Base-by-base conservation (phyloP, 2,329 filamentous ascomycete species). In the Ploettnerulaceae sp. region DNA sequence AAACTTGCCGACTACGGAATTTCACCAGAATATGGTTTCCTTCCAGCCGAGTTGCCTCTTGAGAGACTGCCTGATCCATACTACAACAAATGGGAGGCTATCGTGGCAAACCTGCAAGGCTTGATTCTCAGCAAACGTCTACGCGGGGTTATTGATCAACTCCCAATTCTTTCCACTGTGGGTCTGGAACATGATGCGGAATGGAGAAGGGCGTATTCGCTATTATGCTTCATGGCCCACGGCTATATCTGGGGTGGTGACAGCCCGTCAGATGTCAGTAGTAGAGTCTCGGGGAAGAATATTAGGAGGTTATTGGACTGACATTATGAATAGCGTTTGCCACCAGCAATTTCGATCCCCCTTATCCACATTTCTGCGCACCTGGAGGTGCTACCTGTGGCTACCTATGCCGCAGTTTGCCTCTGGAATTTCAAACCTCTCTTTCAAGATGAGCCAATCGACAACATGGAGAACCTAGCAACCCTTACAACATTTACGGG, bases 391-490 rank as follows among this genome's bases (percentile, higher is more conserved):
- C 90, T 88, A 5, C 87, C 90, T 1, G 91, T 98, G 21, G 93
- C 91, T 37, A 96, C 91, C 14, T 98, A 96, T 64, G 89, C 93
- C 5, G 88, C 85, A 6, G 74, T 96, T 3, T 91, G 88, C 56
- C 75, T 98, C 20, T 98, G 93, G 93, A 98, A 98, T 69, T 97
- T 89, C 74, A 91, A 90, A 67, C 88, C 90, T 0, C 77, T 97
- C 45, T 96, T 97, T 63, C 70, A 81, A 49, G 80, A 88, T 52
- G 90, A 96, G 66, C 77, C 79, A 26, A 80, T 93, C 47, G 88
- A 94, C 61, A 81, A 81, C 54, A 75, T 97, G 35, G 84, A 93
- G 61, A 97, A 98, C 60, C 76, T 98, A 46, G 82, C 88, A 31
- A 93, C 88, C 2, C 74, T 97, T 51, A 81, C 82, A 60, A 96